Base-by-base conservation (phyloP, 345 rosid genomes). In the Hypericum perforatum region DNA sequence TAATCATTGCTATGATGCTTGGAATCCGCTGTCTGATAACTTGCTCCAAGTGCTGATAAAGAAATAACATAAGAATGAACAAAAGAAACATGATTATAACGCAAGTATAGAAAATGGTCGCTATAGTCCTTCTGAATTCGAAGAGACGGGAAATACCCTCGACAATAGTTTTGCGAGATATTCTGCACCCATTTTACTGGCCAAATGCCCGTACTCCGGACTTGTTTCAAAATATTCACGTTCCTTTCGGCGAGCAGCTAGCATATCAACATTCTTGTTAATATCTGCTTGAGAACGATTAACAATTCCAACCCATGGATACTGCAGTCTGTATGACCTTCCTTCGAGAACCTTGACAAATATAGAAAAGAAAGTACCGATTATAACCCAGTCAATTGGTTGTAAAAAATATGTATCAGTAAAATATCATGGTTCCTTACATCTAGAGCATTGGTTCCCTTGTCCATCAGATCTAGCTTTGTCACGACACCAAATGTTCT, bases 261-360 rank as follows among this genome's bases (percentile, higher is more conserved):
- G 74, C 94, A 92, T 92, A 72, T 92, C 98, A 46, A 85, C 91
- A 48, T 90, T 92, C 73, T 82, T 92, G 62, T 92, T 92, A 74
- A 92, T 92, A 56, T 92, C 98, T 59, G 98, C 96, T 78, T 92
- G 98, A 15, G 98, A 92, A 57, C 98, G 97, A 76, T 92, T 92
- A 65, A 92, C 98, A 57, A 88, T 85, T 65, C 98, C 99, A 45
- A 89, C 99, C 99, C 99, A 92, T 52, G 96, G 99, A 83, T 88
- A 95, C 61, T 89, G 99, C 66, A 92, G 76, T 63, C 91, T 86
- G 60, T 92, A 92, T 5, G 95, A 61, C 74, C 94, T 76, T 62
- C 98, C 98, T 76, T 92, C 98, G 39, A 92, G 82, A 77, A 92
- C 96, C 97, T 89, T 66, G 57, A 58, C 62, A 54, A 63, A 22